Evolutionary conservation across 2,329 filamentous ascomycete genomes (phyloP), one percentile per base, ranked within the genome.

Genomic region (Ophiognomonia clavigignenti-juglandacearum): DNA sequence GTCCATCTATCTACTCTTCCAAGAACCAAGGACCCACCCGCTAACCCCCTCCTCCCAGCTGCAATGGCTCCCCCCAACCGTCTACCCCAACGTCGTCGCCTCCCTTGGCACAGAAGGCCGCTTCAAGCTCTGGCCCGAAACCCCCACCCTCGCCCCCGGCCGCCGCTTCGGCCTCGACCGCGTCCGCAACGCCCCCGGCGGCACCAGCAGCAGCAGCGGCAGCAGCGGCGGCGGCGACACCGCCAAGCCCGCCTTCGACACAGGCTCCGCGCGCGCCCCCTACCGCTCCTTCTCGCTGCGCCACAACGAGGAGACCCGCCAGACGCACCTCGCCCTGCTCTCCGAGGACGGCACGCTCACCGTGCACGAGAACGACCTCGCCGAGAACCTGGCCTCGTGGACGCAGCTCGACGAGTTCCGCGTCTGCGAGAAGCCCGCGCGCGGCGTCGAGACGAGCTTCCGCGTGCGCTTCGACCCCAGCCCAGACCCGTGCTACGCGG

Each of bases 41-140:
- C n/a, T n/a, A n/a, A n/a, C n/a, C 54, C 52, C 53, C 53, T 16
- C 49, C 31, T 9, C 39, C 40, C 60, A 92, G 88, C 83, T 95
- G 45, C 88, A 93, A 74, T 97, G 92, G 91, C 87, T 95, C 48
- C 88, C 90, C 1, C 87, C 90, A 0, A 92, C 88, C 53, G 83
- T 93, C 50, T 93, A 93, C 56, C 89, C 81, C 31, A 83, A 93
- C 61, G 80, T 95, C 58, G 74, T 97, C 56, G 91, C 85, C 47
- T 95, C 87, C 45, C 86, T 96, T 50, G 89, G 88, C 53, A 86
- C 92, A 59, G 92, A 96, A 59, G 88, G 92, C 59, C 84, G 85
- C 64, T 89, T 95, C 72, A 88, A 90, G 63, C 76, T 97, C 54
- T 97, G 92, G 92, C 85, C 87, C 51, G 92, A 96, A 69, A 89